Evolutionary conservation across 2,329 filamentous ascomycete species (phyloP), one percentile per base, ranked within the genome.

Genomic region (Diaporthe nobilis): DNA sequence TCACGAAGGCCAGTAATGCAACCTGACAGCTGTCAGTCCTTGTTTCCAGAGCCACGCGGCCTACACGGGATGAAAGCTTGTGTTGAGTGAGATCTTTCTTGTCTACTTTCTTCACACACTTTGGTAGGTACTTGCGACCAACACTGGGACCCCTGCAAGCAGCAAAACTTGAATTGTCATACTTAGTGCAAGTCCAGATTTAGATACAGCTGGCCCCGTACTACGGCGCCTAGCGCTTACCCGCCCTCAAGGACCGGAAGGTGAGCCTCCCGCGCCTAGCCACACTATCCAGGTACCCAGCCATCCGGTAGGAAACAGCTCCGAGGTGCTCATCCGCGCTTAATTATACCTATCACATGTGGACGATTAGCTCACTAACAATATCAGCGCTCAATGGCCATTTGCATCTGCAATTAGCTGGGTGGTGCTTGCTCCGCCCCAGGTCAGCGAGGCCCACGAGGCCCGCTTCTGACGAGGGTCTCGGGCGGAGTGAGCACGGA

Each of bases 221-320:
- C 22, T 57, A 22, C 42, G 28, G 44, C 47, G 63, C 31, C 44
- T 68, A 51, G 44, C 58, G 58, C 58, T 61, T 61, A 61, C 58
- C 58, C 58, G 58, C 58, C 57, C 22, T 25, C 3, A 28, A 42
- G 39, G 58, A 42, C 63, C 73, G 73, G 73, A 53, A 71, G 65
- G 44, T 31, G 22, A 63, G 47, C 53, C 51, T 71, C 44, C 73
- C 73, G 73, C 53, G 22, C 51, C 20, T 20, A 74, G 61, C 72
- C 72, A 75, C 67, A 25, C 17, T 34, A 8, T 31, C 47, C 49
- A 68, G 65, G 47, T 34, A 12, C 42, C 47, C 49, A 68, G 65
- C 65, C 47, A 39, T 47, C 47, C 65, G 65, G 65, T 39, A 68
- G 8, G 22, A 39, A 28, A 22, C 22, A 5, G 47, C n/a, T 53